Evolutionary conservation across 2,329 filamentous ascomycete species (phyloP), one percentile per base, ranked within the genome.

Genomic region (Myriosclerotinia duriaeana): DNA sequence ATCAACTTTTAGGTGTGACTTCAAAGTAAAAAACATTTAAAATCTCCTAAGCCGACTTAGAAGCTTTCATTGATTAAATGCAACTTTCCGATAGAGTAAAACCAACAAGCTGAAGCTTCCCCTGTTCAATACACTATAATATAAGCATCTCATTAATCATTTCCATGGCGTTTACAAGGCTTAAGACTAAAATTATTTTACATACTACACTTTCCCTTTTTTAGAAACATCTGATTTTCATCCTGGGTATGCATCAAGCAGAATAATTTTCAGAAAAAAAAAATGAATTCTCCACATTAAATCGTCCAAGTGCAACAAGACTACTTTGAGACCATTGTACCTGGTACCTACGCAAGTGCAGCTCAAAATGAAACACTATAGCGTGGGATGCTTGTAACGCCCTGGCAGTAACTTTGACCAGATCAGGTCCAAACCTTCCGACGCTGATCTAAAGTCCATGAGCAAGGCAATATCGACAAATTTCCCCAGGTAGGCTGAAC

Each of bases 331-430:
- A 54, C 46, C 26, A 61, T 60, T 60, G 64, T 65, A 61, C 64
- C 64, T 65, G 55, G 46, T 30, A 50, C 44, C 58, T 60, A 60
- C 58, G 58, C 58, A 38, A 50, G 44, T 60, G 58, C 44, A 60
- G 71, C 69, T 71, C 59, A 70, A 69, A 73, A 73, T 74, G 72
- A 75, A 75, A 75, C 73, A 74, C 70, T 69, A 74, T 74, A 74
- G 73, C 72, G 73, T 74, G 73, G 73, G 67, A 70, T 70, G 67
- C 73, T 69, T 74, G 72, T 68, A 66, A 68, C 66, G 55, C 65
- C 55, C 55, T 61, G 64, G 55, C 54, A 65, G 66, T 68, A 36
- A 55, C 61, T 64, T 68, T 58, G 52, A 50, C 68, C 59, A 55
- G 48, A 52, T 61, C 65, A 60, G 58, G 58, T 50, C 30, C 44